Conservation (phyloP, 192 early-diverging fungal genomes). For the Entophlyctis luteolus region DNA sequence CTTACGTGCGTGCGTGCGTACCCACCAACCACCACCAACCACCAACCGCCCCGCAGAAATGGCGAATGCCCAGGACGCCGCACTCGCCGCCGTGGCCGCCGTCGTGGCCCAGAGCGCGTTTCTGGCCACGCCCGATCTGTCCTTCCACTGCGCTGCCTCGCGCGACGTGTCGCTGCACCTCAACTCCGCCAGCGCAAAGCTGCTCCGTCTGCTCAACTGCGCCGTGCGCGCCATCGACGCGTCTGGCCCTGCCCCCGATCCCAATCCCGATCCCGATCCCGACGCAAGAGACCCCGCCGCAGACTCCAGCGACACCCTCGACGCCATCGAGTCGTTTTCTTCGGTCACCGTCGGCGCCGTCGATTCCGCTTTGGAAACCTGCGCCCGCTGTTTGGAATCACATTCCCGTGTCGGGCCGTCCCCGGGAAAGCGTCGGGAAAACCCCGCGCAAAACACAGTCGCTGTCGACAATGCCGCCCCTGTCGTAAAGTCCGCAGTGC, state of each 20-base stretch:
- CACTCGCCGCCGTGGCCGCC: background rate
- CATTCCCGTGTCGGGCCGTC: conserved; percentile 47
- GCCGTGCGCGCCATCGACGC: background rate
- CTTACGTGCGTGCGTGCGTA: too few species aligned
- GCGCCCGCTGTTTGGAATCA: background rate
- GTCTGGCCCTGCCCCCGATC: background rate
- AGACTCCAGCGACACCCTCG: conserved; percentile 60
- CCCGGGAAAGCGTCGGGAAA: conserved; percentile 1
- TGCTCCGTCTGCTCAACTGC: background rate
- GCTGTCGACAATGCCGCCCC: conserved; percentile 13
- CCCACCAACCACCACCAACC: too few species aligned
- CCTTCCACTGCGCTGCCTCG: background rate
- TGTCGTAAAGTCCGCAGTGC: background rate
- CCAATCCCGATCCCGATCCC: conserved; percentile 23
- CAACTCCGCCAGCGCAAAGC: background rate
- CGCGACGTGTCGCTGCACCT: background rate
- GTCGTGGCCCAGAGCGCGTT: background rate
- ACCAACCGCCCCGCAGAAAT: too few species aligned
- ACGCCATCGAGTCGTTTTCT: conserved; percentile 74
- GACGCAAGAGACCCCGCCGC: conserved; percentile 68
- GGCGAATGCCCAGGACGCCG: background rate
- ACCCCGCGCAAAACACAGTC: background rate
- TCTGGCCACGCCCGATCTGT: background rate
- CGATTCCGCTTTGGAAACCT: background rate
- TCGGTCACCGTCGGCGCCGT: conserved; percentile 43